These are phyloP conservation scores for Tylopilus balloui DNA, from an alignment of 768 basidiomycete genomes.

Conservation along the genomic window DNA sequence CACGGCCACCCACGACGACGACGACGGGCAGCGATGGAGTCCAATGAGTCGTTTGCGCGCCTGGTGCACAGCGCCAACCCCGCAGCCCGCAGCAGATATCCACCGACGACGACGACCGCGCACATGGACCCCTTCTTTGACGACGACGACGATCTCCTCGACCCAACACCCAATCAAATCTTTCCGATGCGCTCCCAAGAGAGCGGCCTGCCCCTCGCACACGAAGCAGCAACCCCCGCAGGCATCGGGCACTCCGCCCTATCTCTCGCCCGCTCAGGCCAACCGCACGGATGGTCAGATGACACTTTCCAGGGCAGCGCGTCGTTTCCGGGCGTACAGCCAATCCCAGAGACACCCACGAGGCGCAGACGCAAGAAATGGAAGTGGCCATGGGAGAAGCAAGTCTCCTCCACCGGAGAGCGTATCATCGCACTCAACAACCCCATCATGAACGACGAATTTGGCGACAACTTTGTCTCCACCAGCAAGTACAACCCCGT, in stretches of 20 bases:
- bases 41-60: conserved; percentile 27
- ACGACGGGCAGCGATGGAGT: conserved; percentile 16
- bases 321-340: conserved; percentile 34
- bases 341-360: conserved; percentile 14
- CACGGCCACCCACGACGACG: too few relatives aligned
- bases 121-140: conserved; percentile 83
- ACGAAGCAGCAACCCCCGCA: conserved; percentile 57
- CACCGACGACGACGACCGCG: conserved; percentile 64
- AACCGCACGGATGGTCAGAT: conserved; percentile 70
- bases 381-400: conserved; percentile 85
- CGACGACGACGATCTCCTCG: conserved; percentile 51
- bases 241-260: not conserved
- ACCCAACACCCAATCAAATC: not conserved
- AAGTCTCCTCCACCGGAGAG: conserved; percentile 61
- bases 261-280: conserved; percentile 29
- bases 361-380: conserved; percentile 36
- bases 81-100: conserved; percentile 38
- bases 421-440: conserved; percentile 84
- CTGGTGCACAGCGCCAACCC: conserved; percentile 28
- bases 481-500: conserved; percentile 92
- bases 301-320: conserved; percentile 45
- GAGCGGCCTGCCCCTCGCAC: conserved; percentile 53
- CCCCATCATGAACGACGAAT: conserved; percentile 58
- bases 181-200: conserved; percentile 41
- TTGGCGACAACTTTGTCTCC: conserved; percentile 76